Base-by-base conservation (phyloP, 208 protist species). In the Crithidia expoeki region DNA sequence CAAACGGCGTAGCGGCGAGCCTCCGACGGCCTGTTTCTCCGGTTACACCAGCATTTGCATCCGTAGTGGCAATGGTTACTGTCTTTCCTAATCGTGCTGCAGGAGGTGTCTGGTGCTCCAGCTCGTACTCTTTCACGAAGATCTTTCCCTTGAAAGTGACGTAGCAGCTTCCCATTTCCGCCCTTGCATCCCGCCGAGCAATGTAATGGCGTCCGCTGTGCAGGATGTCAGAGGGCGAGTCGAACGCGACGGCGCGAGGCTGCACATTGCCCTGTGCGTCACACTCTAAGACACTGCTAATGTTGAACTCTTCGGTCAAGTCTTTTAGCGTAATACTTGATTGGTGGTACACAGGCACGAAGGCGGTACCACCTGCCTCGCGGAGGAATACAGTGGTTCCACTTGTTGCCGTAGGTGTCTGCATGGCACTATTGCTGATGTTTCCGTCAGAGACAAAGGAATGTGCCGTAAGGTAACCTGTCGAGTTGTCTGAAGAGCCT, bases 281-380 rank as follows among this genome's bases (percentile, higher is more conserved):
- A 51, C 90, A 95, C 80, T 95, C 88, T 10, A 95, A 60, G 16
- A 95, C 88, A 50, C 88, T 95, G 65, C 81, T 94, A 51, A 95
- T 81, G 79, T 83, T 84, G 70, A 84, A 93, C 74, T 93, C 90
- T 25, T 93, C 86, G 2, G 85, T 80, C 36, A 95, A 55, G 28
- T 95, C 82, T 30, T 73, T 73, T 38, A 95, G 68, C 11, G 88
- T 94, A 27, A 93, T 52, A 57, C 84, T 90, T 25, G 70, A 68
- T 28, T 74, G 62, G 69, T 83, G 68, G 49, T 79, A 65, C 28
- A 95, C 72, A 5, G 87, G 84, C 5, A 88, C 63, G 67, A 86
- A 88, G 5, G 53, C 56, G 5, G 34, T 11, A 17, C 74, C 68
- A 4, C 78, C 83, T 32, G 89, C 85, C 17, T 87, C 81, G 34